phyloP scores from a whole-genome alignment of 2,329 filamentous ascomycete genomes.

The Botrytis pseudocinerea region DNA sequence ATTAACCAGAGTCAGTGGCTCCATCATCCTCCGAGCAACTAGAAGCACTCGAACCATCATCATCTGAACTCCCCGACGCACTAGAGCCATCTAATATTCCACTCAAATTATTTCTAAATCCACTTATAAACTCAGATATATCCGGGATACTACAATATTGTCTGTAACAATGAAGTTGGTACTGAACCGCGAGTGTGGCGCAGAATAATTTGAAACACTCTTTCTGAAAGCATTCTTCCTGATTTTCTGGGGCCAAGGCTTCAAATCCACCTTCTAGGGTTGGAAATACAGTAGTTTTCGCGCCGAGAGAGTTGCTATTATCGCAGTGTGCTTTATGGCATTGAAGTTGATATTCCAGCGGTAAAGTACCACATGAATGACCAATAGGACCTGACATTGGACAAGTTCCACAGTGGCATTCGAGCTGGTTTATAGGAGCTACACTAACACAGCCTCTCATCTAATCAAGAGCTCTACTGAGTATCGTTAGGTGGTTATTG shows the following conservation, averaged over 20 bases:
- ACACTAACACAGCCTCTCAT: no score
- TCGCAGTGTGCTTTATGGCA: neutral
- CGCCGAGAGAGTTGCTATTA: fast-evolving
- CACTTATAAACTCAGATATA: neutral
- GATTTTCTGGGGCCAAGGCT: neutral
- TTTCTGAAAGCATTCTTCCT: neutral
- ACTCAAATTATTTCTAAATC: neutral
- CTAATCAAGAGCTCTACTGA: neutral
- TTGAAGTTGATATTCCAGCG: neutral
- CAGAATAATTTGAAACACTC: neutral
- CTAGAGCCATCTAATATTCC: neutral
- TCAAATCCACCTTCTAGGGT: neutral
- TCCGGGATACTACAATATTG: neutral
- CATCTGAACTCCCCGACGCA: neutral
- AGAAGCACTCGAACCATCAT: neutral
- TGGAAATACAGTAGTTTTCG: neutral
- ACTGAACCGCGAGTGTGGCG: neutral
- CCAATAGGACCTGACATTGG: neutral
- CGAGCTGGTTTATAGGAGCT: neutral
- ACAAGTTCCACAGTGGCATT: neutral
- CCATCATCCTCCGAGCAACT: neutral
- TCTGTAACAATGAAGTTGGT: neutral
- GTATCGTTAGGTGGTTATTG: neutral
- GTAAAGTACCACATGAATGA: neutral
- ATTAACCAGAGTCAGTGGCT: neutral